A percentile compares a stretch with the other conserved stretches of the same genome.
These are phyloP conservation scores for Arthrocladium fulminans DNA, from an alignment of 2,329 filamentous ascomycete species.

Conservation along the genomic window DNA sequence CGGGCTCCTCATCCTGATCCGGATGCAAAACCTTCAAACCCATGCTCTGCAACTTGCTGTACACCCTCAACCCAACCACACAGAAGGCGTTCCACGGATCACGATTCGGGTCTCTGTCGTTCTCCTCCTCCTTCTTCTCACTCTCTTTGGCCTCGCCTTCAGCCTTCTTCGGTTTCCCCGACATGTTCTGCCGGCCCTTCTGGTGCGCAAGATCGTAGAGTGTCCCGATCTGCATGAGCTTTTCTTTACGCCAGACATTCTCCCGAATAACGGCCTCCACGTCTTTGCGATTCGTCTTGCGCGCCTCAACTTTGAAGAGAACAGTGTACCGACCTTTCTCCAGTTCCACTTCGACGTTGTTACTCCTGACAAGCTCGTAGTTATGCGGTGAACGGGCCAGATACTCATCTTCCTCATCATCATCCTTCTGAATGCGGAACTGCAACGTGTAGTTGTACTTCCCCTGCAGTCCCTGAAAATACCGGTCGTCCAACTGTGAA, in stretches of 20 bases:
- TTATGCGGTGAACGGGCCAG: conserved; percentile 48
- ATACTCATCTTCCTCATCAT: conserved; percentile 51
- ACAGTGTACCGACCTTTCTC: conserved; percentile 67
- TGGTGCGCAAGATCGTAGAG: conserved; percentile 41
- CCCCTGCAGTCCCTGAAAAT: conserved; percentile 50
- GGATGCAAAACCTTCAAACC: conserved; percentile 45
- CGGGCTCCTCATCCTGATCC: conserved; percentile 26
- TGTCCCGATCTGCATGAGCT: conserved; percentile 49
- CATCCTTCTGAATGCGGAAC: conserved; percentile 50
- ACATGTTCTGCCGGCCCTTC: conserved; percentile 27
- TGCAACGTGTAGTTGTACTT: conserved; percentile 51
- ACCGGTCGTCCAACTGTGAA: conserved; percentile 52
- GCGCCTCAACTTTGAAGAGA: conserved; percentile 64
- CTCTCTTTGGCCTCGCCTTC: conserved; percentile 9
- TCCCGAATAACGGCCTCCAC: conserved; percentile 52
- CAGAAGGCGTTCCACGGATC: conserved; percentile 54
- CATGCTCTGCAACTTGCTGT: conserved; percentile 34
- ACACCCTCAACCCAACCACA: conserved; percentile 52
- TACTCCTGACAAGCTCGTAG: conserved; percentile 60
- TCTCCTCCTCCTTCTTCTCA: conserved; percentile 29
- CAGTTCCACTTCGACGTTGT: conserved; percentile 67
- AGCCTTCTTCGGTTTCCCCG: not conserved
- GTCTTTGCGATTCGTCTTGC: conserved; percentile 43
- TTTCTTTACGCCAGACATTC: conserved; percentile 60
- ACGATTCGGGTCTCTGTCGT: conserved; percentile 26